These are phyloP conservation scores for Pyrrhoderma noxium DNA, from an alignment of 1,284 basidiomycete genomes.

Conservation along the genomic window DNA sequence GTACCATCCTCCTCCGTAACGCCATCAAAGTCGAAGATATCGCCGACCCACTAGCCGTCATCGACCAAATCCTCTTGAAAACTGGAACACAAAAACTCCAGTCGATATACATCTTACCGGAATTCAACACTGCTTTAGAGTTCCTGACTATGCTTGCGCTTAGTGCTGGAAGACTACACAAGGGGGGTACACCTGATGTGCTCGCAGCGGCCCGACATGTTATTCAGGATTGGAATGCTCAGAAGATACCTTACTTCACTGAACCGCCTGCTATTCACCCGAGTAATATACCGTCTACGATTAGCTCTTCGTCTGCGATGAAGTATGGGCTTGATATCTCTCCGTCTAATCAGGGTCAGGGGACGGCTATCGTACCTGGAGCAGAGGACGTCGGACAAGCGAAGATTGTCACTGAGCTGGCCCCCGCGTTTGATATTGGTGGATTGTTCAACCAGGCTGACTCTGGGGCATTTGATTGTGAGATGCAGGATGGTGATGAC, in stretches of 20 bases:
- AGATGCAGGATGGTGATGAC: conserved; percentile 30
- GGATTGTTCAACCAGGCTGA: conserved; percentile 73
- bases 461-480: conserved; percentile 52
- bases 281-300: conserved; percentile 57
- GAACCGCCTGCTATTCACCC: conserved; percentile 72
- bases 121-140: conserved; percentile 66
- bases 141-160: conserved; percentile 91
- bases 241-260: conserved; percentile 89
- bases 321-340: conserved; percentile 6
- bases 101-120: conserved; percentile 78
- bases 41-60: conserved; percentile 83
- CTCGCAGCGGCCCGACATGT: conserved; percentile 78
- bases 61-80: conserved; percentile 80
- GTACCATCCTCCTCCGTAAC: conserved; percentile 80
- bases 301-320: conserved; percentile 22
- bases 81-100: conserved; percentile 65
- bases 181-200: conserved; percentile 91
- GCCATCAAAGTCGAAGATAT: conserved; percentile 91
- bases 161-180: conserved; percentile 76
- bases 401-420: conserved; percentile 57
- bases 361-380: conserved; percentile 47
- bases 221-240: conserved; percentile 94
- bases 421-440: conserved; percentile 67
- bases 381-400: conserved; percentile 71
- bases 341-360: conserved; percentile 15